Percentiles rank a stretch among this genome's conserved stretches.
These are phyloP conservation scores for Grosmannia clavigera DNA, from an alignment of 2,329 filamentous ascomycete genomes.

Conservation along the genomic window DNA sequence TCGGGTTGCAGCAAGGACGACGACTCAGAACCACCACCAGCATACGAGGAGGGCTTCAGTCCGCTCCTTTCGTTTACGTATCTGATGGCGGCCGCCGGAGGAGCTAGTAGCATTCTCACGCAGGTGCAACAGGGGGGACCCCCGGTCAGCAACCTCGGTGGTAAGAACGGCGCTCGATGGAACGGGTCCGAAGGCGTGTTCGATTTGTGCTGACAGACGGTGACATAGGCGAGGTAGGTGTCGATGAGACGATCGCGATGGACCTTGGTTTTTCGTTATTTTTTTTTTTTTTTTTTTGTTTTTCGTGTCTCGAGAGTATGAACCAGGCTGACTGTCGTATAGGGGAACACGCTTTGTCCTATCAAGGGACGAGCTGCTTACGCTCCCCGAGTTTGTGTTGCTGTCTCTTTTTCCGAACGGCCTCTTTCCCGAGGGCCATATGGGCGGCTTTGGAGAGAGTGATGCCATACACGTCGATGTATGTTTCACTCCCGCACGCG, in stretches of 20 bases:
- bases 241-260: constrained; percentile 89
- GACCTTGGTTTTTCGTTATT: no score
- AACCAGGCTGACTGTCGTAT: neutral
- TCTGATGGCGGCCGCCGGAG: constrained; percentile 95
- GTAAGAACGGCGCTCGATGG: neutral
- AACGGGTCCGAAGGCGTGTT: neutral
- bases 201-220: constrained; percentile 9
- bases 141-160: constrained; percentile 72
- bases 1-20: constrained; percentile 53
- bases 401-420: constrained; percentile 97
- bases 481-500: constrained; percentile 13
- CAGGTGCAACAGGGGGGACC: constrained; percentile 92
- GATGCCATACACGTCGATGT: constrained; percentile 97
- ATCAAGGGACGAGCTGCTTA: constrained; percentile 87
- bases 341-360: constrained; percentile 91
- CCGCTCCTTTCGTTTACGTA: constrained; percentile 87
- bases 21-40: constrained; percentile 86
- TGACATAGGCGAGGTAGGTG: constrained; percentile 51
- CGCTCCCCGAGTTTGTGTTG: constrained; percentile 91
- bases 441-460: constrained; percentile 83
- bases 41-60: constrained; percentile 89
- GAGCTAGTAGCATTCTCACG: constrained; percentile 96
- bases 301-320: neutral
- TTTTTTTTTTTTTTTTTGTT: neutral
- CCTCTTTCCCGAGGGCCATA: constrained; percentile 91